Conservation (phyloP, 2,329 filamentous ascomycete species). For the Neopestalotiopsis rosae region DNA sequence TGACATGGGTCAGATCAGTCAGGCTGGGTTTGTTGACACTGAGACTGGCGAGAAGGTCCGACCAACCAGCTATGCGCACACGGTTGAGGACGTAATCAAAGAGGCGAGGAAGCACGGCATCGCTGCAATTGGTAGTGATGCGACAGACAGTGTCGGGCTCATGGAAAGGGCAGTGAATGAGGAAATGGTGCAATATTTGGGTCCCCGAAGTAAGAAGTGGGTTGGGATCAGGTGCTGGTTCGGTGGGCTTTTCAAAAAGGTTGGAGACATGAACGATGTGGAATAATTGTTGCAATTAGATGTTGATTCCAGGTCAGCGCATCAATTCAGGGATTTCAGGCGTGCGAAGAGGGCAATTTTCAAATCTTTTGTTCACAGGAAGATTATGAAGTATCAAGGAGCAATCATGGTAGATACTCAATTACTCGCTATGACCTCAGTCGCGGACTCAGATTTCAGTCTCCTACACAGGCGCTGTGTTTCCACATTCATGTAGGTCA, state of each 20-base stretch:
- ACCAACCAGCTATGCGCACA: constrained; percentile 63
- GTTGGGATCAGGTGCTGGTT: constrained; percentile 61
- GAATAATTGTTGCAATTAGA: no score
- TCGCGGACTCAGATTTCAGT: no score
- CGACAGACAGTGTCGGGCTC: constrained; percentile 29
- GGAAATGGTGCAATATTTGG: constrained; percentile 62
- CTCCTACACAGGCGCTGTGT: no score
- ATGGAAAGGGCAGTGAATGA: constrained; percentile 53
- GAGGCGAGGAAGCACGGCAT: constrained; percentile 54
- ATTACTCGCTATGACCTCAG: no score
- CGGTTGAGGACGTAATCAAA: constrained; percentile 53
- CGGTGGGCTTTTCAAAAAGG: constrained; percentile 50
- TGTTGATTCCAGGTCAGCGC: no score
- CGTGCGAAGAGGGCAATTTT: no score
- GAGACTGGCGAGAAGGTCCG: constrained; percentile 61
- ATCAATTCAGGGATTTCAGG: not conserved
- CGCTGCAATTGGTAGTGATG: constrained; percentile 44
- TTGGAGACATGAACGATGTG: not conserved
- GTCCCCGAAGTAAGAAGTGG: constrained; percentile 69
- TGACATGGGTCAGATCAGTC: constrained; percentile 64
- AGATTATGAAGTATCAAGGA: no score
- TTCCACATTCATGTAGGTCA: no score
- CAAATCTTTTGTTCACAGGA: no score
- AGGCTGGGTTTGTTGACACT: constrained; percentile 66
- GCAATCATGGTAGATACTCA: no score